Percentiles rank a stretch among this genome's conserved stretches.
Conservation (phyloP, 345 rosid genomes). For the Ceriops zippeliana region DNA sequence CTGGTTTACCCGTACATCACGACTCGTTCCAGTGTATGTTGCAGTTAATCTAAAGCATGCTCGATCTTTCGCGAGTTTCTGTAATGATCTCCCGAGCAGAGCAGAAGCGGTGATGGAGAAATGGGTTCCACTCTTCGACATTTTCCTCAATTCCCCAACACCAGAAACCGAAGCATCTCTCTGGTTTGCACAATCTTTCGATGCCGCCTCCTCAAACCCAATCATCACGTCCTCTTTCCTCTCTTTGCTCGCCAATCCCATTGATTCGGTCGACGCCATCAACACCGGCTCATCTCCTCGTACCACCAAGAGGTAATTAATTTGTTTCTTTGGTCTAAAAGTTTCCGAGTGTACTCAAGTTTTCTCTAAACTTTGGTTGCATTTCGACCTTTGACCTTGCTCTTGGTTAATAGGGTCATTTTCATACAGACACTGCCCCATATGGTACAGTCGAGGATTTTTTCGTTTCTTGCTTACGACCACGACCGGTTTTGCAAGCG, state of each 20-base stretch:
- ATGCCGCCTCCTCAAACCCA: constrained; percentile 32
- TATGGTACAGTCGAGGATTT: constrained; percentile 58
- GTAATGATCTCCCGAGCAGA: too few relatives aligned
- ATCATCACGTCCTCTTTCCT: constrained; percentile 59
- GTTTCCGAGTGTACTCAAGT: too few relatives aligned
- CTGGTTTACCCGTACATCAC: too few relatives aligned
- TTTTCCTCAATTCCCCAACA: constrained; percentile 50
- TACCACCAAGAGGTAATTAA: constrained; percentile 38
- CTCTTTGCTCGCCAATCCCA: constrained; percentile 43
- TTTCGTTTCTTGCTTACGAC: constrained; percentile 57
- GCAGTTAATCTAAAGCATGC: too few relatives aligned
- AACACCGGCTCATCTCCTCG: constrained; percentile 28
- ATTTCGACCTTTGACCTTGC: not conserved
- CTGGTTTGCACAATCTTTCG: constrained; percentile 53
- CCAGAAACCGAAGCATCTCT: constrained; percentile 72
- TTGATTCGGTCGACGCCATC: constrained; percentile 9
- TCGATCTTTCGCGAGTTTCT: too few relatives aligned
- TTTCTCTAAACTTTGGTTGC: too few relatives aligned
- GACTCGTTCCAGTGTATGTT: too few relatives aligned
- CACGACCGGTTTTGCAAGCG: constrained; percentile 41
- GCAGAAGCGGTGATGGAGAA: constrained; percentile 40
- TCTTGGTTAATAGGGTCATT: constrained; percentile 43
- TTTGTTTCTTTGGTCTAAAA: too few relatives aligned
- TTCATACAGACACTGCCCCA: constrained; percentile 65
- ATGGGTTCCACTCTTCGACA: constrained; percentile 63